These are phyloP conservation scores for Erigeron philadelphicus DNA, from an alignment of 140 eudicot species.

Conservation along the genomic window DNA sequence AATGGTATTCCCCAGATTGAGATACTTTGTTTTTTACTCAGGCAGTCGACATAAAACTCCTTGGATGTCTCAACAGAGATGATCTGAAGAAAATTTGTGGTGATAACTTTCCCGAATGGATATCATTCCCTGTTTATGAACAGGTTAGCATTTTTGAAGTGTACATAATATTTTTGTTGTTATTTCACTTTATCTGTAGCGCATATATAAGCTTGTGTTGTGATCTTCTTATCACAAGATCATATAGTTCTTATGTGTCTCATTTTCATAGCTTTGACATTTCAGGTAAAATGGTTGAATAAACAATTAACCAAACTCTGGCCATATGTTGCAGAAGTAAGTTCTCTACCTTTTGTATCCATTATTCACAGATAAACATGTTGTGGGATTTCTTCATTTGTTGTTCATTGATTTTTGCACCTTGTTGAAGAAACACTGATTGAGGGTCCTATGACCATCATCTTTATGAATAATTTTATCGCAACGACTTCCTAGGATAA, in stretches of 20 bases:
- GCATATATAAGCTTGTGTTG: background rate
- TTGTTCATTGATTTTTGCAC: background rate
- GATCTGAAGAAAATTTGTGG: constrained; percentile 91
- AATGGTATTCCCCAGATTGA: background rate
- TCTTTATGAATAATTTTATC: background rate
- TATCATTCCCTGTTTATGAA: constrained; percentile 90
- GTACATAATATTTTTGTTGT: background rate
- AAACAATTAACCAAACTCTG: constrained; percentile 84
- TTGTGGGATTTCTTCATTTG: background rate
- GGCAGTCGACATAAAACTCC: constrained; percentile 89
- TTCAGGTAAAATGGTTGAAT: constrained; percentile 96
- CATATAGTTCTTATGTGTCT: background rate
- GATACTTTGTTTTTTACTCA: constrained; percentile 36
- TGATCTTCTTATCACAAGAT: background rate
- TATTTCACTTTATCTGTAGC: background rate
- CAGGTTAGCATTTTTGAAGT: constrained; percentile 49
- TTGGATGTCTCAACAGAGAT: constrained; percentile 80
- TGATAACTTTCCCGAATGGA: constrained; percentile 92
- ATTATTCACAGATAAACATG: background rate
- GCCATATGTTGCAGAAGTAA: constrained; percentile 96
- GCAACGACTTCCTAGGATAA: background rate
- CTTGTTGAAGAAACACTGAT: background rate
- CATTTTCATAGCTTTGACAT: constrained; percentile 20
- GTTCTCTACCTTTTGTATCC: constrained; percentile 14
- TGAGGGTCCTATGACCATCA: background rate